Base-by-base conservation (phyloP, 1,284 basidiomycete genomes). In the Ceratobasidium papillatum region DNA sequence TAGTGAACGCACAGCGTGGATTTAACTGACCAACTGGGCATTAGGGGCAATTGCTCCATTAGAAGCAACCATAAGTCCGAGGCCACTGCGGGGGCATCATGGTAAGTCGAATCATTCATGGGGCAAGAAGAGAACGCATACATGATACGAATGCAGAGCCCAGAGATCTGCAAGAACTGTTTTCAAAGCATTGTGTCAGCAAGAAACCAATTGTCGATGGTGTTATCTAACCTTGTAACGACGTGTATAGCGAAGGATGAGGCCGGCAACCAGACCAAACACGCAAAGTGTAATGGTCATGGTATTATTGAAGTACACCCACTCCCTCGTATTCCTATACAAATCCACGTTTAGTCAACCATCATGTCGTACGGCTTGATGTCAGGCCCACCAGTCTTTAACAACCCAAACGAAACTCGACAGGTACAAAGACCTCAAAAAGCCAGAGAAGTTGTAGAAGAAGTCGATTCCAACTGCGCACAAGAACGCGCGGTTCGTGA, bases 361-460 rank as follows among this genome's bases (percentile, higher is more conserved):
- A 58, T 8, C 8, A 5, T 27, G 7, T 58, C 12, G 11, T 47
- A 3, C 11, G 11, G 19, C 27, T 52, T 11, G 14, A 34, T 11
- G 43, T 25, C n/a, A 36, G 17, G 14, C 76, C 52, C 58, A 76
- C 76, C 89, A 89, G 51, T 86, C 83, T 79, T 89, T 89, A 22
- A 89, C 88, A 66, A 90, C 86, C 43, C 87, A 78, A 43, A 90
- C 83, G 78, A 89, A 90, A 0, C 88, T 89, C 79, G 85, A 89
- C 1, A 90, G 83, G 78, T 90, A 90, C 0, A 86, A 85, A 78
- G 80, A 87, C 0, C 88, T 87, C 65, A 90, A 83, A 80, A 87
- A 90, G 82, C 87, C 91, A 0, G 89, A 90, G 66, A 74, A 61
- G n/a, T 62, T 92, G 81, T 92, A 91, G 75, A 90, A 87, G 79